Evolutionary conservation across 768 basidiomycete genomes (phyloP), one percentile per base, ranked within the genome.

Genomic region (Amanita rimosa): DNA sequence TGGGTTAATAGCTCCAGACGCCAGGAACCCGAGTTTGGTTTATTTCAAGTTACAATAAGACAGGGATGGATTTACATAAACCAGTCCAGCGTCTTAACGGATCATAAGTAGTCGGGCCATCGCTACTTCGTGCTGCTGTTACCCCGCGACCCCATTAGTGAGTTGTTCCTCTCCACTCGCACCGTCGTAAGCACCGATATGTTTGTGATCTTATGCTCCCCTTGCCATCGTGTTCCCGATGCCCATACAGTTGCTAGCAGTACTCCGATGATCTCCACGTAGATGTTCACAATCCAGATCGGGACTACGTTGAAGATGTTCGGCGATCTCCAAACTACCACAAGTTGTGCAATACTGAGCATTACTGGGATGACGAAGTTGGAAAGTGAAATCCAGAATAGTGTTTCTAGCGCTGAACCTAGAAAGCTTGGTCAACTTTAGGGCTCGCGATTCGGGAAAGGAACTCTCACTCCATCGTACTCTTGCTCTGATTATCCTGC

Each of bases 311-410:
- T 22, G 29, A 59, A 43, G 21, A 62, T 54, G 22, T 51, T 37
- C 3, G n/a, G 48, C 36, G 14, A 21, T 3, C 6, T 36, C 35
- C 53, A 50, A 19, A 47, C 50, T 21, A 55, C 41, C n/a, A 53
- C 45, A 13, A 64, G 51, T 42, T 60, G 55, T n/a, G 52, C 54
- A 21, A 62, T 34, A 40, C 54, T 55, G 24, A 62, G 50, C 14
- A 64, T 45, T 10, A 57, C 54, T 5, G 62, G 62, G 44, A 64
- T 61, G 29, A 61, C 58, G 33, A 62, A 64, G 35, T 57, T 62
- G 16, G 60, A 61, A 7, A 54, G 48, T 0, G 58, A 51, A 19
- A 64, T 60, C 55, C 59, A 64, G 51, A 64, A 62, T 14, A 62
- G 36, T 1, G 54, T 49, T 19, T 55, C 49, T 48, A n/a, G 46